phyloP scores from a whole-genome alignment of 257 asterid species.

The Gentiana straminea region DNA sequence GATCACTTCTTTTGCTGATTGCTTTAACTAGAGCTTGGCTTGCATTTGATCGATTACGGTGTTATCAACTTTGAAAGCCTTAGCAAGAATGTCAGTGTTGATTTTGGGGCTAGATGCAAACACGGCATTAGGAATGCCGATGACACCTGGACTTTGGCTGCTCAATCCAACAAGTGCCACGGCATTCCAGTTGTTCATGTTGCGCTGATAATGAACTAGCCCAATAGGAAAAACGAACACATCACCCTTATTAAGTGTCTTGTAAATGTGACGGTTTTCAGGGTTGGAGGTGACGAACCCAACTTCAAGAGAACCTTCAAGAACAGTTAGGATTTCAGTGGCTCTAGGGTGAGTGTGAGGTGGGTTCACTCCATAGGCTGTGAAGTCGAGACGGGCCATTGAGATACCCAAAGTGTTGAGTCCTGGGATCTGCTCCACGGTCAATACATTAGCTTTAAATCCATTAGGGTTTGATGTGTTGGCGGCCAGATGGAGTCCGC shows the following conservation, averaged over 20 bases:
- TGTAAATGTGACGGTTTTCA: constrained; percentile 4
- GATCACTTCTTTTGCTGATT: no score
- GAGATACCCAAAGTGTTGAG: constrained; percentile 13
- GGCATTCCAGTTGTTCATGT: constrained; percentile 5
- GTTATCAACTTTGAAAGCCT: no score
- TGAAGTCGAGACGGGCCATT: not conserved
- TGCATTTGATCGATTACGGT: no score
- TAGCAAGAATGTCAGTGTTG: no score
- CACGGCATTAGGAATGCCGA: not conserved
- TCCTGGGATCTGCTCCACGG: constrained; percentile 3
- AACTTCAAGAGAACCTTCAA: constrained; percentile 8
- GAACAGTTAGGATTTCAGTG: constrained; percentile 3
- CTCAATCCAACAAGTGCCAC: constrained; percentile 10
- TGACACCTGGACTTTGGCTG: constrained; percentile 10
- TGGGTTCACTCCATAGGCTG: constrained; percentile 4
- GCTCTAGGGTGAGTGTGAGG: constrained; percentile 14
- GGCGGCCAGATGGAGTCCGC: constrained; percentile 16
- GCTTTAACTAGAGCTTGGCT: no score
- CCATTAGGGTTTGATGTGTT: constrained; percentile 22
- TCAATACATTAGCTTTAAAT: not conserved
- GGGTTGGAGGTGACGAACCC: constrained; percentile 11
- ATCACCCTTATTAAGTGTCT: constrained; percentile 8
- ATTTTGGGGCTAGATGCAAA: constrained; percentile 5
- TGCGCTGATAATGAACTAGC: constrained; percentile 11
- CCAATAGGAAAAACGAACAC: constrained; percentile 11